Base-by-base conservation (phyloP, 305 asterid genomes). In the Euphrasia arctica region DNA sequence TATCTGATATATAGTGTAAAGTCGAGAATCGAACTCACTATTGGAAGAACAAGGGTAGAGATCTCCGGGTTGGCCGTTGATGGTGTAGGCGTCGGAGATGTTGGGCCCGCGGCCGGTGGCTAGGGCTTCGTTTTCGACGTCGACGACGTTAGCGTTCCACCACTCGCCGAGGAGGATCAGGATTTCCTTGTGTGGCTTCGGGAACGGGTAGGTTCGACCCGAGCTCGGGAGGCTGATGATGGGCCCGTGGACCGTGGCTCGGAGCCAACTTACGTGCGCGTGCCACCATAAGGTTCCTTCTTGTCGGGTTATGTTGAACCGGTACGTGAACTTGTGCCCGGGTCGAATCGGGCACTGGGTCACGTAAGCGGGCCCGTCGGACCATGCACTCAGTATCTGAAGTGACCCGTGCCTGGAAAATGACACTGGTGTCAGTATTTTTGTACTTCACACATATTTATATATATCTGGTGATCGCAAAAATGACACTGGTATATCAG, bases 201-300 rank as follows among this genome's bases (percentile, higher is more conserved):
- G 83, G 18, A 84, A 84, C 1, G 91, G 91, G 65, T 78, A 84
- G 2, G 68, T 9, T 10, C 56, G 71, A 0, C 84, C 88, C 39
- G 76, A 42, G 71, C 77, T 78, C 65, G 91, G 91, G 12, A 84
- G 80, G 78, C 82, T 82, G 0, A 84, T 63, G 5, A 82, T 62
- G 59, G 83, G 86, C 4, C 88, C 84, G 31, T 84, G 63, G 54
- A 84, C 91, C 0, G 87, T 81, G 18, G 85, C 85, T 12, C 90
- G 79, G 31, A 84, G 80, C 83, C 82, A 77, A 55, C 76, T 77
- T 28, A 71, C 81, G 54, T 84, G 91, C 4, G 88, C 91, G 32
- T 84, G 88, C 88, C 90, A 84, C 90, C 90, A 84, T 4, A 84
- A 83, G 3, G 90, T 81, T 9, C 88, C 85, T 34, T 75, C 87